Evolutionary conservation across 2,329 filamentous ascomycete species (phyloP).

Genomic region (Periconia sp.): DNA sequence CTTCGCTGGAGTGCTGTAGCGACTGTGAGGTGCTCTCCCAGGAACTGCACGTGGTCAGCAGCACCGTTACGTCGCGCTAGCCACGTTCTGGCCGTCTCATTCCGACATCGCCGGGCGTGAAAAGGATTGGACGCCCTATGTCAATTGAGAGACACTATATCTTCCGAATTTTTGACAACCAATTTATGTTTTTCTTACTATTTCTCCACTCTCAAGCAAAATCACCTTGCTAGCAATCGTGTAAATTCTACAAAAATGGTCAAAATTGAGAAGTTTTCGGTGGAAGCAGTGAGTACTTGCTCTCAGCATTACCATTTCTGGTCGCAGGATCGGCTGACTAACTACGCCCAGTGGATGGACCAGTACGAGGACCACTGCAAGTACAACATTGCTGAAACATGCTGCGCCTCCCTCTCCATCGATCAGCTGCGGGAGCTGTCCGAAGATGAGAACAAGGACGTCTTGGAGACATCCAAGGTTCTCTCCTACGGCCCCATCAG

Average conservation of each 20-base stretch:
- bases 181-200: constrained; percentile 1
- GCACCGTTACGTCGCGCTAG: too few species aligned
- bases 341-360: constrained; percentile 58
- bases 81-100: too few species aligned
- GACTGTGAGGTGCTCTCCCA: too few species aligned
- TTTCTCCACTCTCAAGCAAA: not conserved
- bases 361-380: constrained; percentile 58
- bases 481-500: constrained; percentile 77
- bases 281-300: constrained; percentile 66
- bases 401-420: constrained; percentile 75
- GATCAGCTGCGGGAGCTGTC: constrained; percentile 68
- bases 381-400: constrained; percentile 80
- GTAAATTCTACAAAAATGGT: constrained; percentile 54
- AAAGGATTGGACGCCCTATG: constrained; percentile 34
- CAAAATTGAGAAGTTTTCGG: constrained; percentile 67
- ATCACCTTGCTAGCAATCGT: not conserved
- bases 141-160: constrained; percentile 15
- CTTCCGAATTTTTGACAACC: constrained; percentile 5
- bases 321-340: constrained; percentile 3
- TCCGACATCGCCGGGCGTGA: too few species aligned
- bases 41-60: too few species aligned
- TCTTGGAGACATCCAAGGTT: constrained; percentile 59
- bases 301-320: constrained; percentile 13
- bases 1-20: too few species aligned
- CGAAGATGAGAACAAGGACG: constrained; percentile 59